Base-by-base conservation (phyloP, 2,329 filamentous ascomycete genomes). In the Penicillium oxalicum region DNA sequence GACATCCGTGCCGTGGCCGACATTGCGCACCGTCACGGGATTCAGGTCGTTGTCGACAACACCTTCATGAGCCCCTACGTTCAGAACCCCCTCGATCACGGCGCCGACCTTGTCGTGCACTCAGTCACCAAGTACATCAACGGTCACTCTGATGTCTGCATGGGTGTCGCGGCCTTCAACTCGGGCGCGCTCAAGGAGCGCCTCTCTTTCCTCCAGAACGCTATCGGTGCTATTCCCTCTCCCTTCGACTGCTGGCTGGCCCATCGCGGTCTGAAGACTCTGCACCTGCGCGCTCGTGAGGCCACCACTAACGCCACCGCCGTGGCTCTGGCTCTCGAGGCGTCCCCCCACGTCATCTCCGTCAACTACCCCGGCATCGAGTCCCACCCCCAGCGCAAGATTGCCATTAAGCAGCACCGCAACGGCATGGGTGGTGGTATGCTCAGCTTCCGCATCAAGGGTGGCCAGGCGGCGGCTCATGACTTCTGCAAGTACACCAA, bases 121-220 rank as follows among this genome's bases (percentile, higher is more conserved):
- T 91, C 85, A 47, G 93, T 98, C 48, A 98, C 93, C 39, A 98
- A 98, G 75, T 98, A 97, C 75, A 97, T 98, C 76, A 97, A 97
- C 70, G 93, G 93, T 44, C 93, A 98, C 76, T 83, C 79, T 2
- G 93, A 98, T 69, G 93, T 98, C 7, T 84, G 97, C 62, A 98
- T 98, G 93, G 93, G 93, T 57, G 87, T 93, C 28, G 91, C 90
- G 40, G 93, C 93, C 44, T 94, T 95, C 80, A 97, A 96, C 79
- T 87, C 86, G 28, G 83, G 89, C 48, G 79, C 82, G 13, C 78
- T 98, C 59, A 83, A 84, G 66, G 76, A 84, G 54, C 83, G 88
- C 37, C 81, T 98, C 24, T 77, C 82, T 44, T 98, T 97, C 78
- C 80, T 98, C 35, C 93, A 98, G 70, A 98, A 98, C 74, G 93